Percentiles rank a stretch among this genome's conserved stretches.
Conservation (phyloP, 768 basidiomycete species). For the Clitopilus passeckerianus region DNA sequence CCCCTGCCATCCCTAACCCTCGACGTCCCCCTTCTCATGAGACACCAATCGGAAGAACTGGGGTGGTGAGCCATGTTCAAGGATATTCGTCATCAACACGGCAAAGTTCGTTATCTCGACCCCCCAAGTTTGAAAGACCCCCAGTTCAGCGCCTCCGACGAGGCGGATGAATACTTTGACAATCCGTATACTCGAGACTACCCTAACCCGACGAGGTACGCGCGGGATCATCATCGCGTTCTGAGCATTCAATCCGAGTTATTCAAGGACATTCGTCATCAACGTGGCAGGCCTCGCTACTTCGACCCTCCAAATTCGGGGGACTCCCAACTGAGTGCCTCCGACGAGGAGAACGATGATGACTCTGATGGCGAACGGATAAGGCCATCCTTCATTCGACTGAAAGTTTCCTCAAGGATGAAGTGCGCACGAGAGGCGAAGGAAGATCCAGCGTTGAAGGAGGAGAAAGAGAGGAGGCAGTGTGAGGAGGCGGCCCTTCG, state of each 20-base stretch:
- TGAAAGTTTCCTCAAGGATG: constrained; percentile 15
- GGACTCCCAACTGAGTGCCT: background rate
- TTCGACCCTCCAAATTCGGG: background rate
- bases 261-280: background rate
- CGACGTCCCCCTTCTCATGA: background rate
- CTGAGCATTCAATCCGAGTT: background rate
- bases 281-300: background rate
- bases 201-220: background rate
- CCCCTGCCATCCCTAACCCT: background rate
- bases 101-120: background rate
- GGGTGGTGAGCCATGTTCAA: background rate
- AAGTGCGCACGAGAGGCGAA: constrained; percentile 2
- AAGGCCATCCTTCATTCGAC: constrained; percentile 10
- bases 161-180: constrained; percentile 14
- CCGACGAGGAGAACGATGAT: background rate
- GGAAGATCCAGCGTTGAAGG: constrained; percentile 1
- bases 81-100: background rate
- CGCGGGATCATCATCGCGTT: background rate
- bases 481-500: background rate
- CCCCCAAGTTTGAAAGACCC: background rate
- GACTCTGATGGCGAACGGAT: constrained; percentile 9
- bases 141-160: background rate
- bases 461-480: constrained; percentile 3
- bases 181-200: background rate
- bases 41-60: background rate